Evolutionary conservation across 495 filamentous ascomycete species (phyloP).

Genomic region (Cercophora sp.): DNA sequence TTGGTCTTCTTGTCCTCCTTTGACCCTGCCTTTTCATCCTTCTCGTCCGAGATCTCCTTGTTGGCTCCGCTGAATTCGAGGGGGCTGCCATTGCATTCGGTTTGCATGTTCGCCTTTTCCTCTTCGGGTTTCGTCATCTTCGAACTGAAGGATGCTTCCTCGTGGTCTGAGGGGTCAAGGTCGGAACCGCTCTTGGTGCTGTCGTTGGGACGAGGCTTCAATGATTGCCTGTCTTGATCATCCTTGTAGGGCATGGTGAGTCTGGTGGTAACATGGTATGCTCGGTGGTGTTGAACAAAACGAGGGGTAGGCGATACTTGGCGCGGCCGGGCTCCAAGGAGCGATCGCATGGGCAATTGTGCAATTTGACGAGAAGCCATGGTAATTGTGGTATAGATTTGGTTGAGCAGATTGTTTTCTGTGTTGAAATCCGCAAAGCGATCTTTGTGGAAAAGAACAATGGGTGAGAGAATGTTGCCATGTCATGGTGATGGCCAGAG

Average conservation of each 20-base stretch:
- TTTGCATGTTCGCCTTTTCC: constrained; percentile 22
- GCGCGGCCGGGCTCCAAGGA: too few relatives aligned
- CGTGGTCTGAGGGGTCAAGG: constrained; percentile 33
- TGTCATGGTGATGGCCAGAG: too few relatives aligned
- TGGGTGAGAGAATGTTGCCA: too few relatives aligned
- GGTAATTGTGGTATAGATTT: too few relatives aligned
- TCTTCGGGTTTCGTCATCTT: constrained; percentile 37
- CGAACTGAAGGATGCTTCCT: constrained; percentile 39
- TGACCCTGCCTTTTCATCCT: not conserved
- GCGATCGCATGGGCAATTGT: too few relatives aligned
- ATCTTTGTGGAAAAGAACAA: too few relatives aligned
- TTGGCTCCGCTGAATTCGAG: constrained; percentile 38
- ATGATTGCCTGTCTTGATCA: constrained; percentile 37
- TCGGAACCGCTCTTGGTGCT: constrained; percentile 35
- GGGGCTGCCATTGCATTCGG: constrained; percentile 30
- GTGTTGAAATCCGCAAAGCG: too few relatives aligned
- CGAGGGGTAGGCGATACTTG: not conserved
- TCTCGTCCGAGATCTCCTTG: constrained; percentile 23
- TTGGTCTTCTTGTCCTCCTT: constrained; percentile 6
- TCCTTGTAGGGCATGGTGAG: constrained; percentile 30
- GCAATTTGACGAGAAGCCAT: too few relatives aligned
- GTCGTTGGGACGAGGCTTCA: constrained; percentile 38
- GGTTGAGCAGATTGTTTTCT: too few relatives aligned
- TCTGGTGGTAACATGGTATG: not conserved
- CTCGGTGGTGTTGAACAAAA: too few relatives aligned